Evolutionary conservation across 257 asterid genomes (phyloP), one percentile per base, ranked within the genome.

Genomic region (Solanum etuberosum): DNA sequence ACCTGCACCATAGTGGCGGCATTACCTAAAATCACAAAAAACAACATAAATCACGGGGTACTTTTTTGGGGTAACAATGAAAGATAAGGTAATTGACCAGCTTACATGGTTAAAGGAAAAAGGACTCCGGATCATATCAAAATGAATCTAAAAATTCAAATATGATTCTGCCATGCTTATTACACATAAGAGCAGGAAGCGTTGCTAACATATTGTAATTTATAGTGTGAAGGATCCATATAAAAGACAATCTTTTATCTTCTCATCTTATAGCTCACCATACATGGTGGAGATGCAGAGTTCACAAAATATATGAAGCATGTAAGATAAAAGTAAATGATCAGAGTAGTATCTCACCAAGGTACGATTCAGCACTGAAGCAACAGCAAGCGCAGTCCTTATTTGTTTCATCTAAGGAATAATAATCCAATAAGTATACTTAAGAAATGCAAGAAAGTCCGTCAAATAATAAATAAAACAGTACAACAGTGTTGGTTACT

Each of bases 1-100:
- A 92, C 97, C 99, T 96, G 98, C 99, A 97, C 99, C 99, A 97
- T 86, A 96, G 92, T 78, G 99, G 98, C 91, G 99, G 99, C 98
- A 97, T 94, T 84, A 97, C 99, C 99, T 97, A 93, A 90, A 94
- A 92, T 91, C 98, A 97, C 94, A 94, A 91, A 92, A 81, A 89
- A 92, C 86, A 89, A 91, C 90, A 93, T 80, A 91, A 83, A 43
- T 71, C 72, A 92, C 6, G 4, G 38, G 1, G 15, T 77, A 7
- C 14, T 4, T 57, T 29, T 46, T 29, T 16, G 3, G 29, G 27
- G 5, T 29, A 29, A 27, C 37, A 40, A 77, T 77, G 37, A 76
- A 76, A 38, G 83, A 38, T 37, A 74, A 14, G 59, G 35, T 25
- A 77, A 77, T n/a, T 77, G 9, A 77, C 34, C 38, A 77, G 25